A percentile compares a stretch with the other conserved stretches of the same genome.
These are phyloP conservation scores for Kodamaea sp. DNA, from an alignment of 1,139 yeast genomes.

Conservation along the genomic window DNA sequence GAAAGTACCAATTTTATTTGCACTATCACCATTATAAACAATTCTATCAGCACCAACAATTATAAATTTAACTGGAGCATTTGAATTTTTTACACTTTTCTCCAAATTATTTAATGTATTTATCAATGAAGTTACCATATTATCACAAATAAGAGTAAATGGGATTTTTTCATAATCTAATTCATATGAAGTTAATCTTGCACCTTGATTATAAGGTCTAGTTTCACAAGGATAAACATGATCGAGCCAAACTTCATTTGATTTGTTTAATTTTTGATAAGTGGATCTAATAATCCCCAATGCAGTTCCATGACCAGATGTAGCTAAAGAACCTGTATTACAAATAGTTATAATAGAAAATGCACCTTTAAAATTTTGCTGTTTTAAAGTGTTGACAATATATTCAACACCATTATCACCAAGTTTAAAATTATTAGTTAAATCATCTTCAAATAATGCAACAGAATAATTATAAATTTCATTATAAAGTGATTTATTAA, in stretches of 20 bases:
- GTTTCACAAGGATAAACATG: constrained; percentile 91
- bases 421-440: constrained; percentile 67
- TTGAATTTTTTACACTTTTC: constrained; percentile 17
- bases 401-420: constrained; percentile 82
- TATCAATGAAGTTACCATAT: constrained; percentile 82
- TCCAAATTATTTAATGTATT: constrained; percentile 22
- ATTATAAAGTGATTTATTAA: constrained; percentile 28
- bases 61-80: constrained; percentile 71
- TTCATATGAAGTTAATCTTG: constrained; percentile 89
- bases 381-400: constrained; percentile 44
- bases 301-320: constrained; percentile 97
- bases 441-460: constrained; percentile 67
- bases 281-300: constrained; percentile 84
- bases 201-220: constrained; percentile 95
- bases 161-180: constrained; percentile 83
- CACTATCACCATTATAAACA: constrained; percentile 89
- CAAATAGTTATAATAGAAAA: constrained; percentile 84
- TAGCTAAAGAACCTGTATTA: constrained; percentile 87
- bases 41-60: constrained; percentile 99
- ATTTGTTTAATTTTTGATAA: constrained; percentile 37
- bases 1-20: constrained; percentile 95
- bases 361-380: constrained; percentile 55
- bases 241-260: constrained; percentile 43
- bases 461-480: constrained; percentile 51
- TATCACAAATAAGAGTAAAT: constrained; percentile 83